Evolutionary conservation across 2,329 filamentous ascomycete genomes (phyloP).

Genomic region (Colletotrichum liriopes): DNA sequence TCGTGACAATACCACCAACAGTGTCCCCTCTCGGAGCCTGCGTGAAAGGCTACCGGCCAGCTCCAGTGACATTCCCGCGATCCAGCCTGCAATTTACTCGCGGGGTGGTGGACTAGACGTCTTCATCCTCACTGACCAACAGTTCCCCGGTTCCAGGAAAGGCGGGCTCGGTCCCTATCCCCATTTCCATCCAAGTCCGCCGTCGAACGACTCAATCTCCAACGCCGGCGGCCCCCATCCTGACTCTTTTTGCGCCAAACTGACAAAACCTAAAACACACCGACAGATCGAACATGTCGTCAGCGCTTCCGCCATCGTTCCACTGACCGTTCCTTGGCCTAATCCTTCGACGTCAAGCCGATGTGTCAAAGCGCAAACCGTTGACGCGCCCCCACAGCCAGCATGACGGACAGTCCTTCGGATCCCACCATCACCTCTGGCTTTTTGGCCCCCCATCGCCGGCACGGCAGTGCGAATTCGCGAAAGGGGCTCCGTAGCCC

Average conservation of each 20-base stretch:
- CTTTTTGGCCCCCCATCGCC: no score
- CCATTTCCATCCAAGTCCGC: conserved; percentile 21
- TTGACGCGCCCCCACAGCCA: conserved; percentile 9
- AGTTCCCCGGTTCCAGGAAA: conserved; percentile 15
- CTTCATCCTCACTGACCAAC: conserved; percentile 31
- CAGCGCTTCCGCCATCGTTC: conserved; percentile 22
- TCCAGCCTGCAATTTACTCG: conserved; percentile 10
- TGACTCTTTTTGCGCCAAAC: conserved; percentile 21
- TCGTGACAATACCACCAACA: no score
- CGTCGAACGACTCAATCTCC: conserved; percentile 34
- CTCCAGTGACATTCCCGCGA: conserved; percentile 9
- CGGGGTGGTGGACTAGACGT: neutral
- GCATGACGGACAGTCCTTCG: conserved; percentile 13
- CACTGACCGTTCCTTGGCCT: neutral
- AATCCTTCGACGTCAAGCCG: conserved; percentile 17
- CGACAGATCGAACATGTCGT: conserved; percentile 23
- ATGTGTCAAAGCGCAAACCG: conserved; percentile 26
- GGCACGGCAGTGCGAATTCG: neutral
- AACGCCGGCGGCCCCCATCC: conserved; percentile 36
- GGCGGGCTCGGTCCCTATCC: conserved; percentile 28
- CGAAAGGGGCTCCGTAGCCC: neutral
- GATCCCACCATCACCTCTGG: neutral
- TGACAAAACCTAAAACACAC: conserved; percentile 38
- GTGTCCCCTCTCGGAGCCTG: neutral
- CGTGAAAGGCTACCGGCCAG: neutral